Conservation (phyloP, 352 stramenopile species). For the Pythium brachiatum region DNA sequence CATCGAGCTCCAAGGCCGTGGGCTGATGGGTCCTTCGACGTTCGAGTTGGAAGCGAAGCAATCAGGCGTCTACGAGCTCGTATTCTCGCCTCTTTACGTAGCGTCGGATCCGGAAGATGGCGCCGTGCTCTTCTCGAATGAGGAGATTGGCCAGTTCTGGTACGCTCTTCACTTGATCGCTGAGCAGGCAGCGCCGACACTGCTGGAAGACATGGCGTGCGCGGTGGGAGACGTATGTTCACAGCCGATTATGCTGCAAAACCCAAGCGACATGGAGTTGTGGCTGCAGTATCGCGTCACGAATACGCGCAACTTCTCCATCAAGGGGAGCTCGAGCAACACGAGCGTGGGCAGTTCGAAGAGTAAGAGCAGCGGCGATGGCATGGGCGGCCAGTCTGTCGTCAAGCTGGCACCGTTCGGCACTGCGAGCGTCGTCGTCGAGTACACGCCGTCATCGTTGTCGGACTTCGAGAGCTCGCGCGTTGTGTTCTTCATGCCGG, state of each 20-base stretch:
- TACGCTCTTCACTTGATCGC: constrained; percentile 86
- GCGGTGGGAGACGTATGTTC: constrained; percentile 80
- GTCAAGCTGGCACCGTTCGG: constrained; percentile 72
- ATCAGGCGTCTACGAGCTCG: constrained; percentile 86
- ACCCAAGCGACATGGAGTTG: constrained; percentile 83
- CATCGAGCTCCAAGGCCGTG: constrained; percentile 82
- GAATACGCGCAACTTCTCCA: constrained; percentile 90
- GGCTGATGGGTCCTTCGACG: constrained; percentile 71
- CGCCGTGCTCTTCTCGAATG: constrained; percentile 88
- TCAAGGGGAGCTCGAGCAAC: constrained; percentile 36
- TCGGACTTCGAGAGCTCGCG: constrained; percentile 69
- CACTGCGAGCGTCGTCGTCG: constrained; percentile 58
- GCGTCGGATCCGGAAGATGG: constrained; percentile 40
- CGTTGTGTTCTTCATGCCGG: constrained; percentile 72
- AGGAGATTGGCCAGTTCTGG: constrained; percentile 92
- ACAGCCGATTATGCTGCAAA: constrained; percentile 84
- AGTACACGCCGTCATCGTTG: constrained; percentile 91
- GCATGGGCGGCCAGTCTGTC: background rate
- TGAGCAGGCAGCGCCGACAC: constrained; percentile 39
- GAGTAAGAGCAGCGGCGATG: background rate
- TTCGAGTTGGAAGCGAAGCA: constrained; percentile 75
- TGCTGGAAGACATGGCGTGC: constrained; percentile 76
- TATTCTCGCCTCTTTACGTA: constrained; percentile 85
- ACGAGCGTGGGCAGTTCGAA: background rate
- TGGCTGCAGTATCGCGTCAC: constrained; percentile 63